phyloP scores from a whole-genome alignment of 495 filamentous ascomycete genomes.

The Penicillium tannophilum region DNA sequence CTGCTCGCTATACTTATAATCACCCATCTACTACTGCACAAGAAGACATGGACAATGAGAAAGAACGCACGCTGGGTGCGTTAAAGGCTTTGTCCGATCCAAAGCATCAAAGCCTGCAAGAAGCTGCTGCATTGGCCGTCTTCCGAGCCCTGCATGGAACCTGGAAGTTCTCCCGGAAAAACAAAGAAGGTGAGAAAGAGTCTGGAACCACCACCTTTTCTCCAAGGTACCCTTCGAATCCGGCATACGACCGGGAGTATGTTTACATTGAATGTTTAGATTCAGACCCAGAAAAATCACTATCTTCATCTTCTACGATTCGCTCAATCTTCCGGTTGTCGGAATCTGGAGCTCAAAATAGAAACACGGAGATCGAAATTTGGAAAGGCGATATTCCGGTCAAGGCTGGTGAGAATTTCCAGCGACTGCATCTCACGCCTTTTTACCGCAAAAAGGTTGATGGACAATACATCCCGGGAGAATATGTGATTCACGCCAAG shows the following conservation, averaged over 20 bases:
- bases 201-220: constrained; percentile 63
- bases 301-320: not conserved
- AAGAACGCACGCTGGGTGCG: constrained; percentile 21
- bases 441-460: constrained; percentile 7
- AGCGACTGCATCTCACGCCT: constrained; percentile 9
- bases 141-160: constrained; percentile 74
- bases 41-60: constrained; percentile 2
- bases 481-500: constrained; percentile 19
- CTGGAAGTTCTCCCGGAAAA: constrained; percentile 61
- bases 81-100: constrained; percentile 20
- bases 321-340: constrained; percentile 21
- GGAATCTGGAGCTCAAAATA: constrained; percentile 8
- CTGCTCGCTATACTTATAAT: constrained; percentile 34
- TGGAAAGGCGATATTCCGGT: constrained; percentile 5
- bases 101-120: constrained; percentile 4
- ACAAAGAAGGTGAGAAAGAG: constrained; percentile 12
- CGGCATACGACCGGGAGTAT: constrained; percentile 34
- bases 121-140: constrained; percentile 47
- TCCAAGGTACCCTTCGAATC: constrained; percentile 46
- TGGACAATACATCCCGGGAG: constrained; percentile 11
- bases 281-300: not conserved
- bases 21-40: not conserved
- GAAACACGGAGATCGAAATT: constrained; percentile 14
- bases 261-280: constrained; percentile 26
- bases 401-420: not conserved